Evolutionary conservation across 2,329 filamentous ascomycete genomes (phyloP).

Genomic region (Biscogniauxia marginata): DNA sequence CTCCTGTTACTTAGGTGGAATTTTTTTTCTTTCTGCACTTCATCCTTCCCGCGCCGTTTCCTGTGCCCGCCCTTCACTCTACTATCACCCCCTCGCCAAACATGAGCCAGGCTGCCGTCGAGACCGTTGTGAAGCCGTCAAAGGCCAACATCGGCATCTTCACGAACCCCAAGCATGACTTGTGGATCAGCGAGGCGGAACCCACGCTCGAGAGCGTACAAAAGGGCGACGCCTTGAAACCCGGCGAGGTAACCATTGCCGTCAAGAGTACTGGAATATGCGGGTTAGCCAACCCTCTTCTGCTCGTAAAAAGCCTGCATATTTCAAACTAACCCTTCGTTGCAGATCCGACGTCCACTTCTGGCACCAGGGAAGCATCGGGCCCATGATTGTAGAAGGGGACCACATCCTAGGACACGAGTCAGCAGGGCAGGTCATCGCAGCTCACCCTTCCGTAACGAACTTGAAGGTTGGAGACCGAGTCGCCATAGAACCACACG

Average conservation of each 20-base stretch:
- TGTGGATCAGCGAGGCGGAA: slow-evolving; percentile 80
- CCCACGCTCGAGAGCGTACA: slow-evolving; percentile 75
- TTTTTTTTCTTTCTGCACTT: slow-evolving; percentile 7
- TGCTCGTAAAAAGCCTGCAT: background rate
- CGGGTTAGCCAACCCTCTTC: slow-evolving; percentile 55
- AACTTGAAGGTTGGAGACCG: slow-evolving; percentile 80
- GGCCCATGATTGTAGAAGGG: slow-evolving; percentile 87
- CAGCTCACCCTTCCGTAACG: slow-evolving; percentile 77
- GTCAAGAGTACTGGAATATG: slow-evolving; percentile 96
- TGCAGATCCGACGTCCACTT: slow-evolving; percentile 89
- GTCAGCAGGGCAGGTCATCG: slow-evolving; percentile 80
- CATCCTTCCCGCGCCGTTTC: background rate
- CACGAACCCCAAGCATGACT: slow-evolving; percentile 88
- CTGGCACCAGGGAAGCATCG: slow-evolving; percentile 94
- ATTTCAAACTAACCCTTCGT: slow-evolving; percentile 14
- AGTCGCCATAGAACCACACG: slow-evolving; percentile 90
- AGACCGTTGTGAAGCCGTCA: slow-evolving; percentile 45
- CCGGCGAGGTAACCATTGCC: slow-evolving; percentile 82
- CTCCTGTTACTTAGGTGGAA: slow-evolving; percentile 15
- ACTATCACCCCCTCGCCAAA: slow-evolving; percentile 7
- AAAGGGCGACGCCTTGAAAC: slow-evolving; percentile 65
- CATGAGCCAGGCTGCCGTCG: slow-evolving; percentile 27
- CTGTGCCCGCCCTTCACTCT: background rate
- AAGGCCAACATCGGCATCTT: slow-evolving; percentile 95
- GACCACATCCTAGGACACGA: slow-evolving; percentile 95